Evolutionary conservation across 2,329 filamentous ascomycete genomes (phyloP), one percentile per base, ranked within the genome.

Genomic region (Onygenales sp.): DNA sequence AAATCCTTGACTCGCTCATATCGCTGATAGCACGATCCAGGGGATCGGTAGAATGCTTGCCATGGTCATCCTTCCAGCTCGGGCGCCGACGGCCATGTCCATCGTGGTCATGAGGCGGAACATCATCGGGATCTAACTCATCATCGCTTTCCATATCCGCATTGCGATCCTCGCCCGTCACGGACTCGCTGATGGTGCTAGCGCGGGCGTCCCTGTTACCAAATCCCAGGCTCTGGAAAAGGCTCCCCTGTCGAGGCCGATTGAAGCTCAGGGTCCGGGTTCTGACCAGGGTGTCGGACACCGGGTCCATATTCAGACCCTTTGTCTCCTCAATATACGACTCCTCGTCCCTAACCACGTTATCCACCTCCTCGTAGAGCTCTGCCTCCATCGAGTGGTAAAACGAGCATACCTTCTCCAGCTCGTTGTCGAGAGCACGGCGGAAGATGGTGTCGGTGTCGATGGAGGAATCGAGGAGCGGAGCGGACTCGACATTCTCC

Each of bases 391-490:
- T 98, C 56, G 88, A 73, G 57, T 84, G 80, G 70, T 93, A 97
- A 69, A 98, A 98, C 0, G 86, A 87, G 63, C 83, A 87, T 56
- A 98, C 89, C 76, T 97, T 97, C 65, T 97, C 91, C 49, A 98
- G 75, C 69, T 98, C 93, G 42, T 86, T 80, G 64, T 94, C 89
- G 14, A 98, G 80, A 42, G 90, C 85, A 58, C 84, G 84, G 59
- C 80, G 79, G 67, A 98, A 98, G 55, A 91, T 79, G 40, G 82
- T 79, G 67, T 97, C 91, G 11, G 90, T 86, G 55, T 94, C 86
- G 45, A 77, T 71, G 54, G 81, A 80, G 52, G 78, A 77, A 56
- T 78, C 75, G 55, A 98, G 85, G 42, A 98, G 80, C 4, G 93
- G 90, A 9, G 90, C 85, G 6, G 85, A 86, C 74, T 98, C 93